Conservation (phyloP, 163 green algal species). For the Volvox carteri region DNA sequence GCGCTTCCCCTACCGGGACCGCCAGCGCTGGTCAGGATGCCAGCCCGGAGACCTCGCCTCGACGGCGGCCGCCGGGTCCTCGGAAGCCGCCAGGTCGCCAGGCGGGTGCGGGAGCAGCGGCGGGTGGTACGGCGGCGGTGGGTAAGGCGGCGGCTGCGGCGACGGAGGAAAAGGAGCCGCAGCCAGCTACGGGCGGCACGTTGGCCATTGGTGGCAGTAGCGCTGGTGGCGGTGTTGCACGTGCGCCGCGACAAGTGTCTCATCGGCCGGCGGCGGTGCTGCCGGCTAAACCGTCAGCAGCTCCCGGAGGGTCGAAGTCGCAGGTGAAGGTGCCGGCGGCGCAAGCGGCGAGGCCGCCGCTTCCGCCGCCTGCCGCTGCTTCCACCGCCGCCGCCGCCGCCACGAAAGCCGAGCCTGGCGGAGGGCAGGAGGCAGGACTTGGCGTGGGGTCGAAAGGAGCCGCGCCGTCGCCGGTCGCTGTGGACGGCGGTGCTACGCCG, state of each 20-base stretch:
- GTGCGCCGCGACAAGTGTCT: neutral
- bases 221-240: neutral
- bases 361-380: neutral
- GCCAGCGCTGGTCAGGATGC: neutral
- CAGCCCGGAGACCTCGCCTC: constrained; percentile 1
- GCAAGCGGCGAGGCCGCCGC: neutral
- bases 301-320: neutral
- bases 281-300: neutral
- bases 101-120: neutral
- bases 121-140: neutral
- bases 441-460: too few relatives aligned
- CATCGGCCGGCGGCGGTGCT: neutral
- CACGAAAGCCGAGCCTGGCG: neutral
- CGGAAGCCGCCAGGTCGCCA: neutral
- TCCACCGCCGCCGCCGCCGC: too few relatives aligned
- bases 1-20: neutral
- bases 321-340: neutral
- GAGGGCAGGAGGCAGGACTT: too few relatives aligned
- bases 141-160: neutral
- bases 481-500: neutral
- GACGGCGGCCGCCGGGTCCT: neutral
- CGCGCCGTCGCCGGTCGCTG: neutral
- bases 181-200: neutral
- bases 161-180: neutral
- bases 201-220: neutral